These are phyloP conservation scores for Solanum boliviense DNA, from an alignment of 257 asterid species.

Conservation along the genomic window DNA sequence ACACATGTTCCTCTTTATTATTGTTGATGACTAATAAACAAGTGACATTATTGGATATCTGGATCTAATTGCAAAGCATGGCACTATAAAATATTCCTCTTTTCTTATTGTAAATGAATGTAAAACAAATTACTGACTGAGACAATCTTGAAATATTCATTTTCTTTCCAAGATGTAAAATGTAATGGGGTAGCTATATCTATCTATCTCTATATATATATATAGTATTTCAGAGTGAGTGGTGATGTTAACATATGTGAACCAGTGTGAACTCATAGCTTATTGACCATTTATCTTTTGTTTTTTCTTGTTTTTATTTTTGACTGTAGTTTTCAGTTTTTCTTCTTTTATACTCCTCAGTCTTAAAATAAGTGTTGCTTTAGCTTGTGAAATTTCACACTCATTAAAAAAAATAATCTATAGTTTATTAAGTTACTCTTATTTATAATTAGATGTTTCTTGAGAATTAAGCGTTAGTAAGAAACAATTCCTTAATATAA, in stretches of 20 bases:
- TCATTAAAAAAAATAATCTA: neutral
- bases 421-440: neutral
- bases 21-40: neutral
- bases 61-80: neutral
- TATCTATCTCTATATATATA: no score
- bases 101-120: neutral
- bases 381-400: neutral
- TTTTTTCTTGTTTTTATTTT: neutral
- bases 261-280: neutral
- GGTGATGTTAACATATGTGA: neutral
- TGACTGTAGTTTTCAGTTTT: neutral
- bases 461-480: neutral
- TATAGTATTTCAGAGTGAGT: neutral
- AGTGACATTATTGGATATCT: neutral
- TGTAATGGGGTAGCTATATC: neutral
- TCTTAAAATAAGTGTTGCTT: neutral
- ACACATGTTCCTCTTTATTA: neutral
- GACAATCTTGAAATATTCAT: neutral
- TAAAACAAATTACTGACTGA: neutral
- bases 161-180: neutral
- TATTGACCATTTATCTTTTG: neutral
- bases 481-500: neutral
- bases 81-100: neutral
- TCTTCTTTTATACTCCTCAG: neutral
- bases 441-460: neutral